These are phyloP conservation scores for Theileria orientalis DNA, from an alignment of 169 alveolate species.

Conservation along the genomic window DNA sequence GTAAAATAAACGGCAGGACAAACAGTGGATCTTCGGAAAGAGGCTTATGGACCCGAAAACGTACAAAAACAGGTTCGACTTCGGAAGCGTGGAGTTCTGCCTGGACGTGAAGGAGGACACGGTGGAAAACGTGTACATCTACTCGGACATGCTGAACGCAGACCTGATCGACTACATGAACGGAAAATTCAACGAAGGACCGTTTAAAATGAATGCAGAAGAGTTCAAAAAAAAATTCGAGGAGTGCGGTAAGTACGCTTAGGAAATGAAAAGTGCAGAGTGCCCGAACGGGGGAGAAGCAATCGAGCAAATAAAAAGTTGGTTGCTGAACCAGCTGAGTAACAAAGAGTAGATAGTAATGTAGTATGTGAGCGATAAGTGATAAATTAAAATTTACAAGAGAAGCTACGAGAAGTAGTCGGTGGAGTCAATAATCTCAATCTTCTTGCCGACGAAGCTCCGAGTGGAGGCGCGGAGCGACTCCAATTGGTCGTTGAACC, in stretches of 20 bases:
- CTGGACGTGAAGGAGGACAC: conserved; percentile 28
- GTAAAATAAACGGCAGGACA: conserved; percentile 20
- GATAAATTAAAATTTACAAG: too few species aligned
- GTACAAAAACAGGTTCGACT: conserved; percentile 50
- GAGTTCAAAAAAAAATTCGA: conserved; percentile 16
- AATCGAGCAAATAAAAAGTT: conserved; percentile 12
- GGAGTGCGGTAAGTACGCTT: conserved; percentile 9
- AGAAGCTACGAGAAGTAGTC: conserved; percentile 29
- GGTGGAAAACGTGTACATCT: conserved; percentile 59
- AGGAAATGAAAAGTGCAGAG: background rate
- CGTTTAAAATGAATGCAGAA: background rate
- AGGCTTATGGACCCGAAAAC: conserved; percentile 18
- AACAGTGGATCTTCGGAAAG: conserved; percentile 58
- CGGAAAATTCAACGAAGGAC: conserved; percentile 19
- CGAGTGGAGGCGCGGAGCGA: conserved; percentile 58
- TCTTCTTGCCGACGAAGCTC: conserved; percentile 66
- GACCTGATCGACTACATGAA: conserved; percentile 62
- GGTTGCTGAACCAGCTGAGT: conserved; percentile 17
- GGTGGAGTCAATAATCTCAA: conserved; percentile 59
- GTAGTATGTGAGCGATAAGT: too few species aligned
- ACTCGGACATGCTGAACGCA: conserved; percentile 71
- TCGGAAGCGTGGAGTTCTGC: conserved; percentile 58
- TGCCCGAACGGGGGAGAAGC: conserved; percentile 15
- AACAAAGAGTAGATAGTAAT: too few species aligned
- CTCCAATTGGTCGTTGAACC: conserved; percentile 58